Base-by-base conservation (phyloP, 108 stramenopile genomes). In the Heterococcus sp. region DNA sequence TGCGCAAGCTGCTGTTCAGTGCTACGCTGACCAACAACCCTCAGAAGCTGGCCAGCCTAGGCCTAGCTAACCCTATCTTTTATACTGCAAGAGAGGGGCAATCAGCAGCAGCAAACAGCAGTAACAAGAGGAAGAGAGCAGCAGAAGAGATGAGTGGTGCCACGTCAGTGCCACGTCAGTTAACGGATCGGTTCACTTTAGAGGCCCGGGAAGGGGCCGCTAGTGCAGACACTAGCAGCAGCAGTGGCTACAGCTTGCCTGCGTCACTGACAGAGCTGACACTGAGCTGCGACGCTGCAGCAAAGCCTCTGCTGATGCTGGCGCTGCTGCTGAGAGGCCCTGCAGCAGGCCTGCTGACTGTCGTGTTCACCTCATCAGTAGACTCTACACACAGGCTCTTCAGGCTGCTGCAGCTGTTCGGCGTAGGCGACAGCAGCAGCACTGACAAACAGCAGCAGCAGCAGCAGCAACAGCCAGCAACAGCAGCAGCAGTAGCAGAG, bases 21-120 rank as follows among this genome's bases (percentile, higher is more conserved):
- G 94, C 96, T 11, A 97, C 96, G 0, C 73, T 97, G 73, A 95
- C 96, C 32, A 92, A 90, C 63, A 94, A 97, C 91, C 96, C 96
- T 8, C 94, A 93, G 84, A 97, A 97, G 74, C 90, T 97, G 35
- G 92, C 94, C 1, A 66, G 92, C 29, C 89, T 95, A 14, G 91
- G 89, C 33, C 86, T 97, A 32, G 82, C 88, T 27, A 92, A 95
- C 87, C 94, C 96, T 3, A 91, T 94, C 69, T 86, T 93, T 36
- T 95, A 91, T 82, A 91, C 91, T 73, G 93, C 92, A 0, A 88
- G 72, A n/a, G 83, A 69, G 71, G 38, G 29, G 70, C 37, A 27
- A 1, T 11, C 4, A 11, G 46, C 46, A 21, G 46, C 46, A 58
- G 46, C 46, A 21, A n/a, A n/a, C n/a, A n/a, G 35, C 5, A 4